Evolutionary conservation across 2,329 filamentous ascomycete genomes (phyloP), one percentile per base, ranked within the genome.

Genomic region (Zymoseptoria pseudotritici): DNA sequence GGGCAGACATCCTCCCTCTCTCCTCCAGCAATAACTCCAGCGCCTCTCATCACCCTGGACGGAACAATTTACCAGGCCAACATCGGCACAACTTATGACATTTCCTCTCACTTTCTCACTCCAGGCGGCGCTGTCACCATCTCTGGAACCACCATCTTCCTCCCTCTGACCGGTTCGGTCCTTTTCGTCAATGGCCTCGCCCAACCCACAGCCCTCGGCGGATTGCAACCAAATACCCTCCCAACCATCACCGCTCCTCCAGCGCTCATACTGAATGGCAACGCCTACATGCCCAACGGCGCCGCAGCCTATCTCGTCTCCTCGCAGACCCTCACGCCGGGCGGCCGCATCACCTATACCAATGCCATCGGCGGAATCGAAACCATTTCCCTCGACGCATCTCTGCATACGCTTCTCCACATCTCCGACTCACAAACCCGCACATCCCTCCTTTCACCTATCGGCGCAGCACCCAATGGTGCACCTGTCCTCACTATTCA

Each of bases 101-200:
- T 70, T 17, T 58, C 36, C 5, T 56, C 53, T 2, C 53, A 55
- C 7, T 50, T 65, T 20, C 50, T 65, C 11, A 55, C 57, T 6
- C 70, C 71, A 6, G 71, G 78, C 8, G 77, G 76, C 1, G 69
- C 70, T 6, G 74, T 71, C 1, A 70, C 71, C 0, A 58, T 78
- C 0, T 71, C 70, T 54, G 76, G 75, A 0, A 75, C 72, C 10
- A 69, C 74, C 2, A 67, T 80, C 53, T 76, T 73, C 29, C 71
- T 80, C 17, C 76, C 66, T 5, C 64, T 70, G 0, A 73, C 69
- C 10, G 77, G 75, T 19, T 70, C 71, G 6, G 73, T 72, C 36
- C 62, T 79, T 4, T 72, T 79, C 5, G 61, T 79, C 31, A 73
- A 73, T 29, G 75, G 75, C 11, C 52, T 62, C 11, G 46, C 50